Percentiles rank a stretch among this genome's conserved stretches.
phyloP scores from a whole-genome alignment of 768 basidiomycete genomes.

The Russula emetica region DNA sequence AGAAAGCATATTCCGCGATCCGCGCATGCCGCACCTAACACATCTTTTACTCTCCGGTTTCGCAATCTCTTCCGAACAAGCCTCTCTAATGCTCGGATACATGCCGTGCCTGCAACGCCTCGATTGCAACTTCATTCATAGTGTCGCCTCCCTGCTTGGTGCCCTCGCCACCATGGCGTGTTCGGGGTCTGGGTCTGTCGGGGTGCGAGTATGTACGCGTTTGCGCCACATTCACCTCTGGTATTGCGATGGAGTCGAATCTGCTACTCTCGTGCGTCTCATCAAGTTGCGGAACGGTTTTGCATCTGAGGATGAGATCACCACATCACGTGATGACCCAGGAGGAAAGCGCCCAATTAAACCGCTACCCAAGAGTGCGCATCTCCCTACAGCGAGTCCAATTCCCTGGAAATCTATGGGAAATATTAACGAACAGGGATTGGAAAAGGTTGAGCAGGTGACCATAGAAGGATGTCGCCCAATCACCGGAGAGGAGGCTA shows the following conservation, averaged over 20 bases:
- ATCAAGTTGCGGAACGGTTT: conserved; percentile 22
- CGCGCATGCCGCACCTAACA: conserved; percentile 23
- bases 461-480: conserved; percentile 10
- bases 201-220: conserved; percentile 9
- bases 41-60: conserved; percentile 22
- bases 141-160: conserved; percentile 6
- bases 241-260: conserved; percentile 16
- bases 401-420: background rate
- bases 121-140: conserved; percentile 25
- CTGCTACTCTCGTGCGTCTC: conserved; percentile 5
- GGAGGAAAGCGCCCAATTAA: conserved; percentile 2
- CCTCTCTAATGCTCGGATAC: conserved; percentile 19
- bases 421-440: background rate
- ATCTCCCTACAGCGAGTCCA: background rate
- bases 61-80: conserved; percentile 15
- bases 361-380: background rate
- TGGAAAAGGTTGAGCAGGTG: conserved; percentile 1
- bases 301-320: background rate
- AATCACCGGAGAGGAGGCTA: conserved; percentile 9
- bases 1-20: conserved; percentile 26
- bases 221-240: conserved; percentile 23
- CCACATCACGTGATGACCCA: background rate
- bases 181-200: background rate
- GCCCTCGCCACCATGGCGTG: conserved; percentile 14
- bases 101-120: conserved; percentile 23